A percentile compares a stretch with the other conserved stretches of the same genome.
Evolutionary conservation across 1,284 basidiomycete species (phyloP).

Genomic region (Cutaneotrichosporon cavernicola): DNA sequence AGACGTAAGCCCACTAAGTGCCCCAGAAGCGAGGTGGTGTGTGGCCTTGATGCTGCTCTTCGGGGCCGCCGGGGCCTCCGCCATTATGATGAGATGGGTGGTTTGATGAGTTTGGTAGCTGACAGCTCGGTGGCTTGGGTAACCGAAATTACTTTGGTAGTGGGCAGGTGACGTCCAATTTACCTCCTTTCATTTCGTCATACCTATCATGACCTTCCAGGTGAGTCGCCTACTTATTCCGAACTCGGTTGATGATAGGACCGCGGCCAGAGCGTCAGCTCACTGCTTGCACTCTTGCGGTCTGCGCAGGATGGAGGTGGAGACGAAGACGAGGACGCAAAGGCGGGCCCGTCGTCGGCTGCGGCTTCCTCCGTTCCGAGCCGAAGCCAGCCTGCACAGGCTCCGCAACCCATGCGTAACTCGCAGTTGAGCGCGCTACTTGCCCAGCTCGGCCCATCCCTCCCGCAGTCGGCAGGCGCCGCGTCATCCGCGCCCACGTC

Average conservation of each 20-base stretch:
- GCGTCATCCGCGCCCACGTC: neutral
- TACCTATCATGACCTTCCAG: constrained; percentile 22
- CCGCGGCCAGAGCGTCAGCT: constrained; percentile 33
- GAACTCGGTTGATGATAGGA: constrained; percentile 21
- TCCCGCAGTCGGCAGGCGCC: neutral
- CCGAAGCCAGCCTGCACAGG: neutral
- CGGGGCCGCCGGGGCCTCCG: constrained; percentile 4
- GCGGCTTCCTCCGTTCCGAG: neutral
- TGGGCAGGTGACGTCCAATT: neutral
- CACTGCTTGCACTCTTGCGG: constrained; percentile 42
- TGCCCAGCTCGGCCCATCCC: constrained; percentile 14
- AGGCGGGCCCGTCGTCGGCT: constrained; percentile 3
- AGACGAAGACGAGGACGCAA: neutral
- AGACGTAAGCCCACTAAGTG: constrained; percentile 49
- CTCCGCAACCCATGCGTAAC: neutral
- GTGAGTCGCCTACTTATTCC: constrained; percentile 4
- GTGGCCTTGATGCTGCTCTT: constrained; percentile 32
- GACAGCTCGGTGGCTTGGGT: too few species aligned
- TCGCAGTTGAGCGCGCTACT: constrained; percentile 17
- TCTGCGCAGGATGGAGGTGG: constrained; percentile 33
- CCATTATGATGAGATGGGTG: neutral
- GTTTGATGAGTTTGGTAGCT: neutral
- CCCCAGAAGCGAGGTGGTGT: constrained; percentile 52
- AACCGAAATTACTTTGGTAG: neutral
- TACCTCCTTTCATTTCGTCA: constrained; percentile 12